phyloP scores from a whole-genome alignment of 352 stramenopile genomes.

The Thalassiosira delicatula region DNA sequence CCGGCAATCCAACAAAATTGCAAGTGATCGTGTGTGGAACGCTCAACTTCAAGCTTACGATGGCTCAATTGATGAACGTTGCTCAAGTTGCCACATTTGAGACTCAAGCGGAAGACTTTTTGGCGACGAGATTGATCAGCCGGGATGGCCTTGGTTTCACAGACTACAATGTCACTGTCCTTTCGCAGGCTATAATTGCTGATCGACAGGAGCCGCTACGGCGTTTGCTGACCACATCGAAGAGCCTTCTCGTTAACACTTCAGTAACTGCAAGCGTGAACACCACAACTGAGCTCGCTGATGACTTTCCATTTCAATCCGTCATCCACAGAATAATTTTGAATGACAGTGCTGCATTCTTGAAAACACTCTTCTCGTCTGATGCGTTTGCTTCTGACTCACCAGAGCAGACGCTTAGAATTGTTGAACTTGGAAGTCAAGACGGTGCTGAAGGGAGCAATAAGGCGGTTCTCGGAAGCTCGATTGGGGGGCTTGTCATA shows the following conservation, averaged over 20 bases:
- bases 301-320: slow-evolving; percentile 7
- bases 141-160: neutral
- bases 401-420: neutral
- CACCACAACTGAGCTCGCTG: neutral
- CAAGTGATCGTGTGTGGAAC: slow-evolving; percentile 1
- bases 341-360: neutral
- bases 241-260: no score
- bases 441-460: slow-evolving; percentile 1
- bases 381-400: neutral
- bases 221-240: no score
- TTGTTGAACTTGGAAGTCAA: slow-evolving; percentile 4
- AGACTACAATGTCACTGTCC: neutral
- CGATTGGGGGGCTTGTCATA: neutral
- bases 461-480: slow-evolving; percentile 14
- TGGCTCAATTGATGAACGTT: neutral
- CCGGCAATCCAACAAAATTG: neutral
- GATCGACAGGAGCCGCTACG: neutral
- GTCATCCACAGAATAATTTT: slow-evolving; percentile 3
- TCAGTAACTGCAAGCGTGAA: neutral
- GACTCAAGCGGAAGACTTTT: neutral
- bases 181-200: neutral
- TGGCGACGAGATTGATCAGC: neutral
- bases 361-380: slow-evolving; percentile 5
- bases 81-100: neutral
- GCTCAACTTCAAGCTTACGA: slow-evolving; percentile 7